These are phyloP conservation scores for Jatropha multifida DNA, from an alignment of 441 rosid species.

Conservation along the genomic window DNA sequence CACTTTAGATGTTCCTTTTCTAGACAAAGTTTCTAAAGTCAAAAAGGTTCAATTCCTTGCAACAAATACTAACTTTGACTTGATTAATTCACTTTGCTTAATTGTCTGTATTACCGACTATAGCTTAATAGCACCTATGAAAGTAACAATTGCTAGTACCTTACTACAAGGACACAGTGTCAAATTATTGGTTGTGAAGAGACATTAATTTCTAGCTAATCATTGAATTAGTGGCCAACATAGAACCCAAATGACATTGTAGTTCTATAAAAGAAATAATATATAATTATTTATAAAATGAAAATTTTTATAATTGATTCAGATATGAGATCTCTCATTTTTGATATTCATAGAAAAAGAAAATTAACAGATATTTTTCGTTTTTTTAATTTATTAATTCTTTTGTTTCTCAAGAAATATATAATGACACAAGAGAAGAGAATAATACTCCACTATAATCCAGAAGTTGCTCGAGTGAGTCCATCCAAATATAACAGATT, in stretches of 20 bases:
- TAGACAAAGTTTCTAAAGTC: constrained; percentile 20
- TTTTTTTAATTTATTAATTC: neutral
- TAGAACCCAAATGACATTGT: neutral
- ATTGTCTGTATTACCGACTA: neutral
- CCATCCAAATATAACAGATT: constrained; percentile 27
- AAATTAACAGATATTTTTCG: too few species aligned
- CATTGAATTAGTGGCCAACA: neutral
- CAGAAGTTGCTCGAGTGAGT: constrained; percentile 16
- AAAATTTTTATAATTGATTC: too few species aligned
- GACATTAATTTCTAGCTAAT: neutral
- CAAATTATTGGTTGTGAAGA: neutral
- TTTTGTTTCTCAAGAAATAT: neutral
- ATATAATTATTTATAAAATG: too few species aligned
- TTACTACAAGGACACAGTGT: neutral
- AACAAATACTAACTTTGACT: neutral
- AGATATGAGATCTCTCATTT: too few species aligned
- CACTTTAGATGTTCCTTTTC: neutral
- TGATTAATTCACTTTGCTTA: constrained; percentile 2
- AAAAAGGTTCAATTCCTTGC: constrained; percentile 15
- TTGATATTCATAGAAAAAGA: too few species aligned
- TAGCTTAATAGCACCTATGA: neutral
- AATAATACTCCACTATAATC: neutral
- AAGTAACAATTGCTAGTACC: neutral
- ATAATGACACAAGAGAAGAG: neutral
- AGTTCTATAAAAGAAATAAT: too few species aligned